A percentile compares a stretch with the other conserved stretches of the same genome.
These are phyloP conservation scores for Tolypocladium capitatum DNA, from an alignment of 2,329 filamentous ascomycete species.

Conservation along the genomic window DNA sequence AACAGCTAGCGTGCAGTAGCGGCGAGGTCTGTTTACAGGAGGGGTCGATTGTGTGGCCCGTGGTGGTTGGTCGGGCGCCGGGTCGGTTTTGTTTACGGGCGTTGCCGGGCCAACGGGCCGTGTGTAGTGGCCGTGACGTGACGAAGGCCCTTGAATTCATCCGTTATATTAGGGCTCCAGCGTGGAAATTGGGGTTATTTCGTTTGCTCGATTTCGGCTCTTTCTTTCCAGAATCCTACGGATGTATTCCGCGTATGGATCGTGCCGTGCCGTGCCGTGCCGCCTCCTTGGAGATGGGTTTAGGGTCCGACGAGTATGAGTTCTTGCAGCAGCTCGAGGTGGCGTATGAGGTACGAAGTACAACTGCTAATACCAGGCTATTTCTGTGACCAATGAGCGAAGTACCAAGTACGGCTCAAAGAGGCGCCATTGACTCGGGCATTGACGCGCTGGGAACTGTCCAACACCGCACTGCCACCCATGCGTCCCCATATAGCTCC, in stretches of 20 bases:
- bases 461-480: background rate
- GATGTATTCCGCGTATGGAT: background rate
- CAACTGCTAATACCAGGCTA: too few species aligned
- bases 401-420: too few species aligned
- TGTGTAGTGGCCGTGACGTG: too few species aligned
- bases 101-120: constrained; percentile 21
- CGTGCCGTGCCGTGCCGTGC: background rate
- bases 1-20: background rate
- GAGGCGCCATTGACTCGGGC: too few species aligned
- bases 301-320: too few species aligned
- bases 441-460: background rate
- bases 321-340: background rate
- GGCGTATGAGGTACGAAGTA: too few species aligned
- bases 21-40: background rate
- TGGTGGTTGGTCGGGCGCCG: background rate
- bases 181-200: background rate
- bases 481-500: too few species aligned
- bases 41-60: background rate
- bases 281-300: background rate
- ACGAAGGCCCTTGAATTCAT: background rate
- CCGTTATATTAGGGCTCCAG: background rate
- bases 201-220: background rate
- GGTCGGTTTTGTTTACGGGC: constrained; percentile 17
- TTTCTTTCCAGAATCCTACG: background rate
- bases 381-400: too few species aligned